Evolutionary conservation across 768 basidiomycete genomes (phyloP).

Genomic region (Podaxis sp.): DNA sequence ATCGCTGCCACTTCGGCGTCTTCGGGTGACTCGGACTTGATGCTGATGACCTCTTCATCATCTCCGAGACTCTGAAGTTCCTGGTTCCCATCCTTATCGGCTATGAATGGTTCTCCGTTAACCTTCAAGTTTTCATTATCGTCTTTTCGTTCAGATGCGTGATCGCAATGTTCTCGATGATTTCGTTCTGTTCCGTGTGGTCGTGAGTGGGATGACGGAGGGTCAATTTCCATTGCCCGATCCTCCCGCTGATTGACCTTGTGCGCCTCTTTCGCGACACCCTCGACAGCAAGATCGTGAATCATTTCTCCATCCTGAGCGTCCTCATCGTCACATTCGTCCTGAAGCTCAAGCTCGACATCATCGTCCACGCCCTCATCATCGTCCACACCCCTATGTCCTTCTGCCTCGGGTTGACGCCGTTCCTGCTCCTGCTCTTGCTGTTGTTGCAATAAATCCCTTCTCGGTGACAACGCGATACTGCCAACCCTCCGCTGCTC

Average conservation of each 20-base stretch:
- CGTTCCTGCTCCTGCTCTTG: neutral
- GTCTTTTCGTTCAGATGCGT: neutral
- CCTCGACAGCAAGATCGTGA: neutral
- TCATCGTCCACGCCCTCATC: slow-evolving; percentile 9
- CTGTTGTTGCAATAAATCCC: slow-evolving; percentile 10
- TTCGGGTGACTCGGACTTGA: neutral
- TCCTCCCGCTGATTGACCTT: neutral
- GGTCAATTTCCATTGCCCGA: slow-evolving; percentile 3
- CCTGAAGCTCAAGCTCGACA: slow-evolving; percentile 9
- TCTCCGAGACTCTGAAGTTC: neutral
- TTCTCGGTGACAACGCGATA: slow-evolving; percentile 18
- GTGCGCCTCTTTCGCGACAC: neutral
- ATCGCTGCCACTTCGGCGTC: neutral
- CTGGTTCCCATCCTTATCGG: no score
- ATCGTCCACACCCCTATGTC: neutral
- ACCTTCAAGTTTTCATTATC: neutral
- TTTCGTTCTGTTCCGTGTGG: neutral
- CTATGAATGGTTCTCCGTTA: neutral
- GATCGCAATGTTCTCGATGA: neutral
- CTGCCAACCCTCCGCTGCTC: slow-evolving; percentile 34
- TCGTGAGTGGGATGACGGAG: neutral
- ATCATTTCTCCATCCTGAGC: neutral
- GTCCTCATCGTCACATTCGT: neutral
- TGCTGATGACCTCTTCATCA: neutral
- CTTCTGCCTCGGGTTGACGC: neutral